These are phyloP conservation scores for Hortaea sp. DNA, from an alignment of 2,329 filamentous ascomycete genomes.

Conservation along the genomic window DNA sequence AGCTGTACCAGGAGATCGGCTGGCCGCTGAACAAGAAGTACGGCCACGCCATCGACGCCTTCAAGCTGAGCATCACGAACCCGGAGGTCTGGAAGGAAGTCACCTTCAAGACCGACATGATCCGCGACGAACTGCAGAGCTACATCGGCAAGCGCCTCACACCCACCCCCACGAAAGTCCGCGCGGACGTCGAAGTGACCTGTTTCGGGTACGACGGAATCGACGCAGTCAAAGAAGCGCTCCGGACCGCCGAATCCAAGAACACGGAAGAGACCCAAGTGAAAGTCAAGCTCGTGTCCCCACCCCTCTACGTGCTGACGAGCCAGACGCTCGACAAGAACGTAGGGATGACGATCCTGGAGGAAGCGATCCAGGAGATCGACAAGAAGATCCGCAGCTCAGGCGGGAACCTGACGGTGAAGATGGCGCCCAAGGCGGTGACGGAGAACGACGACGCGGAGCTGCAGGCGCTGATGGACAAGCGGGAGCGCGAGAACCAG, in stretches of 20 bases:
- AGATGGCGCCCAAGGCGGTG: constrained; percentile 99
- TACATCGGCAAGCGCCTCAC: constrained; percentile 98
- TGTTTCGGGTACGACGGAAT: constrained; percentile 92
- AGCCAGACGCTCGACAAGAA: constrained; percentile 92
- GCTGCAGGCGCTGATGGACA: constrained; percentile 96
- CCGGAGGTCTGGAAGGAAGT: constrained; percentile 93
- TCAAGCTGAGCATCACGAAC: constrained; percentile 98
- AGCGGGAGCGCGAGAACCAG: constrained; percentile 93
- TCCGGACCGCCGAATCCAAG: constrained; percentile 81
- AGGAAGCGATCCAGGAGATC: constrained; percentile 84
- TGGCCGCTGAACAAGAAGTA: constrained; percentile 98
- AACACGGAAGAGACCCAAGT: constrained; percentile 90
- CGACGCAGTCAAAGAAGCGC: constrained; percentile 89
- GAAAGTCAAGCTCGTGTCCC: constrained; percentile 97
- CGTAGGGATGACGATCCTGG: constrained; percentile 70
- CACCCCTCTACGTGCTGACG: constrained; percentile 91
- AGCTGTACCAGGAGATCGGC: constrained; percentile 83
- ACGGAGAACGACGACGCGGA: constrained; percentile 98
- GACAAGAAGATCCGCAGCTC: constrained; percentile 66
- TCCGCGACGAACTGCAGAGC: constrained; percentile 79
- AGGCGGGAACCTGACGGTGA: constrained; percentile 73
- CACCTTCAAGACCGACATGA: constrained; percentile 72
- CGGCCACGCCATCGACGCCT: constrained; percentile 91
- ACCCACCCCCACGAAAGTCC: constrained; percentile 96
- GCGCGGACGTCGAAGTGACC: constrained; percentile 92